Conservation (phyloP, 192 early-diverging fungal species). For the Chytriomyces sp. region DNA sequence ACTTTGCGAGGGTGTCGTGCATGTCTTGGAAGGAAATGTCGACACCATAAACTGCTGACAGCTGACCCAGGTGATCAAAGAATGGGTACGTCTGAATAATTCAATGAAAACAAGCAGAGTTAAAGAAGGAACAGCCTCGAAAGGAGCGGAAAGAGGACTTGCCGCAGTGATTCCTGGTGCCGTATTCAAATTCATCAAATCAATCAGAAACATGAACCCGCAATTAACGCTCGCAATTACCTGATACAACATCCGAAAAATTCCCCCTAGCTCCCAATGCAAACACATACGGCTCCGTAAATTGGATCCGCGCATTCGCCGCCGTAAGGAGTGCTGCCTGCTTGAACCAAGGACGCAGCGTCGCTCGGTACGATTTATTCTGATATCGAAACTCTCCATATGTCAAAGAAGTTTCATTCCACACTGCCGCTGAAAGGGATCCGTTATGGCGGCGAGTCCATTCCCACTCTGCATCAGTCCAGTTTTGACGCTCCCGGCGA, state of each 20-base stretch:
- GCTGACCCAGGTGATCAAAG: not conserved
- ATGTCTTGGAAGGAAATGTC: not conserved
- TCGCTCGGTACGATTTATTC: not conserved
- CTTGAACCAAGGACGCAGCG: not conserved
- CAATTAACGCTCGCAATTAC: too few species aligned
- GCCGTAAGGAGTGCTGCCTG: not conserved
- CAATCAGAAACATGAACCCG: too few species aligned
- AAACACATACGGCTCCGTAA: not conserved
- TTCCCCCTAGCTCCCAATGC: not conserved
- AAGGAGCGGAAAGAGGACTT: too few species aligned
- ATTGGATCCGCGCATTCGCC: not conserved
- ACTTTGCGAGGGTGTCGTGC: not conserved
- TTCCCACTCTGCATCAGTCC: not conserved
- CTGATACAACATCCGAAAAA: not conserved
- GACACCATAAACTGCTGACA: not conserved
- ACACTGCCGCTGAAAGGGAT: not conserved
- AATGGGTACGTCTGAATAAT: not conserved
- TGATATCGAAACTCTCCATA: not conserved
- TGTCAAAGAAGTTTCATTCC: not conserved
- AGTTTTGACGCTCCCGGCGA: not conserved
- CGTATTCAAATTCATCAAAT: too few species aligned
- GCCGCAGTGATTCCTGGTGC: not conserved
- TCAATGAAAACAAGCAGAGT: not conserved
- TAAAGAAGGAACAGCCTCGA: too few species aligned
- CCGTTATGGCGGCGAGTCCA: not conserved